Base-by-base conservation (phyloP, 345 rosid species). In the Hypericum perforatum region DNA sequence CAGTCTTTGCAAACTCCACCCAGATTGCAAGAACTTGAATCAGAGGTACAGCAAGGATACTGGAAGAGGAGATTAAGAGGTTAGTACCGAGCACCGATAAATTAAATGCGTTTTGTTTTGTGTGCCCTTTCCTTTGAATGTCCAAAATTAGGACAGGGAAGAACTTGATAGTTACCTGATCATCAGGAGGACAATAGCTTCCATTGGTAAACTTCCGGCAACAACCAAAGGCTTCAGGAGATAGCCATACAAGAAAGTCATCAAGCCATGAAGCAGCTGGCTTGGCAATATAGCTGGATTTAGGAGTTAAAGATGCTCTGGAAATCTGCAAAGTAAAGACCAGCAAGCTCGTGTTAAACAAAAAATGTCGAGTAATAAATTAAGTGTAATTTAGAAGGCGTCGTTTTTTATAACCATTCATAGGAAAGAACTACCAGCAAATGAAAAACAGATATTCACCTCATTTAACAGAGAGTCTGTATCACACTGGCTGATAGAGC, bases 211-310 rank as follows among this genome's bases (percentile, higher is more conserved):
- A 88, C 68, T 88, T 85, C 47, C 98, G 80, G 49, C 98, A 92
- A 70, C 98, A 92, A 49, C 96, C 96, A 69, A 88, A 92, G 54
- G 98, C 98, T 75, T 92, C 96, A 0, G 98, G 98, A 64, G 96
- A 92, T 64, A 92, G 56, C 98, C 98, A 92, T 48, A 88, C 95
- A 47, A 92, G 95, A 75, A 88, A 85, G 72, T 92, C 98, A 68
- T 92, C 98, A 11, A 92, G 90, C 98, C 96, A 92, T 15, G 98
- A 88, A 73, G 98, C 98, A 61, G 98, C 96, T 70, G 96, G 95
- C 81, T 82, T 92, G 52, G 98, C 98, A 67, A 92, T 81, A 68
- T 82, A 82, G 79, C 91, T 92, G 65, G 83, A 76, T 68, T 84
- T 75, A 43, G 98, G 89, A 39, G 69, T 67, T 66, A 80, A 70